A percentile compares a stretch with the other conserved stretches of the same genome.
Conservation (phyloP, 2,329 filamentous ascomycete genomes). For the Pseudopithomyces chartarum region DNA sequence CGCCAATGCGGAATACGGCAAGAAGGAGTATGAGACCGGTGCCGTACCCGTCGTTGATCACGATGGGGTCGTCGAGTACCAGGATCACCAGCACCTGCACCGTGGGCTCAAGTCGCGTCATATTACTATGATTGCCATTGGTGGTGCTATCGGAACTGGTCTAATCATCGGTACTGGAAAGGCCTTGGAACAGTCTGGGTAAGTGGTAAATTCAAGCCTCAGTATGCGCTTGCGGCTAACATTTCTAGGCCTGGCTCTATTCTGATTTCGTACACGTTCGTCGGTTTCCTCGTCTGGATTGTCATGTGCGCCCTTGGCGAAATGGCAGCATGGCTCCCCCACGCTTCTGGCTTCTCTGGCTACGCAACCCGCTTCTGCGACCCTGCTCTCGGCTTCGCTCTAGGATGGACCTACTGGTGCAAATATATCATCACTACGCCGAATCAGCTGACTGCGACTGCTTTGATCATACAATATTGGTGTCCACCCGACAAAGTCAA, state of each 20-base stretch:
- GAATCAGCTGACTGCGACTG: constrained; percentile 77
- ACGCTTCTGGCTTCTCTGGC: constrained; percentile 48
- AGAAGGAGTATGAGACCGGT: constrained; percentile 28
- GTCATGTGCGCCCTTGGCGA: constrained; percentile 50
- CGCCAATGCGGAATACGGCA: constrained; percentile 28
- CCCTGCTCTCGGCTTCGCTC: constrained; percentile 48
- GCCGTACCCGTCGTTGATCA: constrained; percentile 15
- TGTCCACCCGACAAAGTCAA: constrained; percentile 68
- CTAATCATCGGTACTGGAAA: constrained; percentile 70
- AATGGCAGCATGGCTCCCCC: constrained; percentile 47
- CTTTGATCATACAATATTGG: constrained; percentile 78
- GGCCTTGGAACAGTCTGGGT: constrained; percentile 55
- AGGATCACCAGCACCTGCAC: constrained; percentile 49
- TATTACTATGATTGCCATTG: constrained; percentile 71
- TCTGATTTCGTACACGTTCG: constrained; percentile 44
- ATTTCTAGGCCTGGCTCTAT: constrained; percentile 32
- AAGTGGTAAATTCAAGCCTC: constrained; percentile 15
- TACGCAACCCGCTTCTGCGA: constrained; percentile 49
- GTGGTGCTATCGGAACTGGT: constrained; percentile 74
- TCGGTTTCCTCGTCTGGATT: constrained; percentile 43
- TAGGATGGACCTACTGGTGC: constrained; percentile 57
- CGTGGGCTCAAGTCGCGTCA: constrained; percentile 60
- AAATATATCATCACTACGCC: constrained; percentile 86
- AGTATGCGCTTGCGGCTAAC: constrained; percentile 18
- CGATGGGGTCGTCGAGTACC: constrained; percentile 34